A percentile compares a stretch with the other conserved stretches of the same genome.
Evolutionary conservation across 352 stramenopile species (phyloP).

Genomic region (Plasmopara viticola): DNA sequence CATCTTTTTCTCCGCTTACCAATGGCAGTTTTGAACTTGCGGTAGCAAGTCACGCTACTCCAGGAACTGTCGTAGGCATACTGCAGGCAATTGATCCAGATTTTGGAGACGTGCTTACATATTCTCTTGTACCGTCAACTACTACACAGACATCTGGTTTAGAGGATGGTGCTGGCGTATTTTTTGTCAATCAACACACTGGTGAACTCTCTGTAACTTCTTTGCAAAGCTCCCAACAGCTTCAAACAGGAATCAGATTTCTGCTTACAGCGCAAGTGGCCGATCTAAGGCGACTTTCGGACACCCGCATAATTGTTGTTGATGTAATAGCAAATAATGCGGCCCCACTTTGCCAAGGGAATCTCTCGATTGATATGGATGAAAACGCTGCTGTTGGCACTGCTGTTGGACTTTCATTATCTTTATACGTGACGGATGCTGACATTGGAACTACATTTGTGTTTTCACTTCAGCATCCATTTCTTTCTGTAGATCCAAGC

Average conservation of each 20-base stretch:
- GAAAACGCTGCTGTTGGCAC: conserved; percentile 18
- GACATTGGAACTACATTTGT: conserved; percentile 21
- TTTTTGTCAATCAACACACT: conserved; percentile 15
- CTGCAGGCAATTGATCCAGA: conserved; percentile 21
- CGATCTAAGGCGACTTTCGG: conserved; percentile 6
- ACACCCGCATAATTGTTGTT: conserved; percentile 5
- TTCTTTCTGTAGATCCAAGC: conserved; percentile 13
- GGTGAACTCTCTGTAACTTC: conserved; percentile 14
- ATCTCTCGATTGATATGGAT: conserved; percentile 8
- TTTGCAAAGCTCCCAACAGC: conserved; percentile 4
- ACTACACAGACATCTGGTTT: background rate
- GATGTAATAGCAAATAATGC: conserved; percentile 15
- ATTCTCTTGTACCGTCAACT: conserved; percentile 5
- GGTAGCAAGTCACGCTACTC: conserved; percentile 12
- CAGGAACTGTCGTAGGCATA: conserved; percentile 11
- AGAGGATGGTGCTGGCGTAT: conserved; percentile 10
- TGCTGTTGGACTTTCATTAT: conserved; percentile 11
- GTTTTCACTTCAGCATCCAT: conserved; percentile 24
- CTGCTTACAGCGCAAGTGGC: conserved; percentile 10
- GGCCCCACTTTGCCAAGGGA: conserved; percentile 8
- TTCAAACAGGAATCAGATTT: conserved; percentile 11
- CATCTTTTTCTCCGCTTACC: conserved; percentile 6
- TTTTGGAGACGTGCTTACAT: conserved; percentile 14
- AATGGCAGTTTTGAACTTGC: conserved; percentile 1
- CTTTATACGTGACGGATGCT: conserved; percentile 13